Evolutionary conservation across 2,329 filamentous ascomycete genomes (phyloP).

Genomic region (Hypoxylon sp.): DNA sequence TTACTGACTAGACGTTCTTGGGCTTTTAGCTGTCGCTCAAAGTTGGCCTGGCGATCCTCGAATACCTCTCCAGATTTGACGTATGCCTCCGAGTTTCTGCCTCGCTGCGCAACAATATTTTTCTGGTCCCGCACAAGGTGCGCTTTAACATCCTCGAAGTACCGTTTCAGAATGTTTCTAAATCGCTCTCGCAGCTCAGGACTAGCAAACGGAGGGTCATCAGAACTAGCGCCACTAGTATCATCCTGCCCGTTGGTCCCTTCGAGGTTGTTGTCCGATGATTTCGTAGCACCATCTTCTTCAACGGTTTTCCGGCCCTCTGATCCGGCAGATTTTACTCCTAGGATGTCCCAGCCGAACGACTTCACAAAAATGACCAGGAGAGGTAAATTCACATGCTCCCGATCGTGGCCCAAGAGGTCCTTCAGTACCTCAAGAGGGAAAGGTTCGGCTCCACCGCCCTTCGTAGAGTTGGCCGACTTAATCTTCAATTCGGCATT

Average conservation of each 20-base stretch:
- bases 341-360: slow-evolving; percentile 95
- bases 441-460: slow-evolving; percentile 86
- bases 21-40: slow-evolving; percentile 92
- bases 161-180: slow-evolving; percentile 85
- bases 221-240: slow-evolving; percentile 58
- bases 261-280: slow-evolving; percentile 61
- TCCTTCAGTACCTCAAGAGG: slow-evolving; percentile 98
- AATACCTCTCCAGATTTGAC: slow-evolving; percentile 99
- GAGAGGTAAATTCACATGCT: slow-evolving; percentile 90
- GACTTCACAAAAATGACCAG: slow-evolving; percentile 96
- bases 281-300: slow-evolving; percentile 79
- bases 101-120: slow-evolving; percentile 85
- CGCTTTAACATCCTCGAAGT: slow-evolving; percentile 92
- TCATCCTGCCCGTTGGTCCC: slow-evolving; percentile 67
- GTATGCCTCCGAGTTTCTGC: slow-evolving; percentile 97
- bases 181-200: slow-evolving; percentile 88
- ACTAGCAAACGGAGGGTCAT: slow-evolving; percentile 82
- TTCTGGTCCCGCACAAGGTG: slow-evolving; percentile 95
- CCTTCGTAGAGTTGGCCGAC: slow-evolving; percentile 68
- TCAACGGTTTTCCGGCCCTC: slow-evolving; percentile 89
- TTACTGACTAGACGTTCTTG: slow-evolving; percentile 93
- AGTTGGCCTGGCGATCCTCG: slow-evolving; percentile 95
- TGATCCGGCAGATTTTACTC: slow-evolving; percentile 77
- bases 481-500: slow-evolving; percentile 72
- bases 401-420: slow-evolving; percentile 90